Evolutionary conservation across 306 rosid species (phyloP).

Genomic region (Senna siamea): DNA sequence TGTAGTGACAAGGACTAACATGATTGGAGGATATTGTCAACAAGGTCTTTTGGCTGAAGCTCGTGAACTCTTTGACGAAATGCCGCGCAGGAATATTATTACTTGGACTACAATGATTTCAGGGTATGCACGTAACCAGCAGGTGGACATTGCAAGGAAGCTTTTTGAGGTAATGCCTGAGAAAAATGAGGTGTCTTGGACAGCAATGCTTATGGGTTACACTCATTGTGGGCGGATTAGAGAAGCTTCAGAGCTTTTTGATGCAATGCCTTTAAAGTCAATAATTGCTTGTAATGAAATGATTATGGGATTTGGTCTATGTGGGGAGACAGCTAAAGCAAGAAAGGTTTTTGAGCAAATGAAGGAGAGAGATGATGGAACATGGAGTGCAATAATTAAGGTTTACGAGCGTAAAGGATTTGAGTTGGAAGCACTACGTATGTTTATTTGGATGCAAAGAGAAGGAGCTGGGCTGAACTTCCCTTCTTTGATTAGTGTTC

Average conservation of each 20-base stretch:
- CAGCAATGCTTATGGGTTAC: constrained; percentile 62
- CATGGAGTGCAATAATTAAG: constrained; percentile 65
- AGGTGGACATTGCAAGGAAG: constrained; percentile 59
- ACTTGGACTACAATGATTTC: constrained; percentile 67
- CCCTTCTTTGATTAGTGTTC: constrained; percentile 55
- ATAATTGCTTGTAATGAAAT: constrained; percentile 57
- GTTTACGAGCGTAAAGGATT: constrained; percentile 56
- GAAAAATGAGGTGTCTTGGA: constrained; percentile 65
- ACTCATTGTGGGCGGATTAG: constrained; percentile 51
- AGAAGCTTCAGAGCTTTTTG: constrained; percentile 61
- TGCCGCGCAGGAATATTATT: constrained; percentile 52
- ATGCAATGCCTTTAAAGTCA: constrained; percentile 51
- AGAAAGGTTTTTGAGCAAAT: constrained; percentile 48
- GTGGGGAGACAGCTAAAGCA: constrained; percentile 49
- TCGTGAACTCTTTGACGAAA: constrained; percentile 54
- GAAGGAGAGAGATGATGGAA: constrained; percentile 57
- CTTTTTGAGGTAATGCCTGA: constrained; percentile 64
- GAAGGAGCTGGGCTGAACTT: constrained; percentile 53
- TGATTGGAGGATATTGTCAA: constrained; percentile 62
- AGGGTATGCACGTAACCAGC: constrained; percentile 55
- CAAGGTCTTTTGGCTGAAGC: constrained; percentile 53
- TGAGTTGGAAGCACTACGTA: constrained; percentile 53
- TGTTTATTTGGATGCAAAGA: constrained; percentile 60
- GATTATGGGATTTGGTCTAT: constrained; percentile 48
- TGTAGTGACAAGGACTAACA: constrained; percentile 51